These are phyloP conservation scores for Leccinum variicolor DNA, from an alignment of 768 basidiomycete genomes.

Conservation along the genomic window DNA sequence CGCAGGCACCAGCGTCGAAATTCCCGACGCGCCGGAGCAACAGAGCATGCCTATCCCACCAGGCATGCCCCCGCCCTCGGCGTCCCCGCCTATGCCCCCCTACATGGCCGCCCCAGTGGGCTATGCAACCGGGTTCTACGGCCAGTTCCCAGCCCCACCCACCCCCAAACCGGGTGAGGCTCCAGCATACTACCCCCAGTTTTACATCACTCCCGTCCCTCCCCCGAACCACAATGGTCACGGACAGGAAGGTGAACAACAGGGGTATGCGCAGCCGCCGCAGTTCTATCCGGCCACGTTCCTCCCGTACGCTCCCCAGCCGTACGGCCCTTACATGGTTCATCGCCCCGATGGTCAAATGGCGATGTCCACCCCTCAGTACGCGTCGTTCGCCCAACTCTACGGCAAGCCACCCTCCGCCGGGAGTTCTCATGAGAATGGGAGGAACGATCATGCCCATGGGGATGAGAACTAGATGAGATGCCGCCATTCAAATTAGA, in stretches of 20 bases:
- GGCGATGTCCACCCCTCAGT: slow-evolving; percentile 33
- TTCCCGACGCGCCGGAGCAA: slow-evolving; percentile 41
- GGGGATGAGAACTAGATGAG: slow-evolving; percentile 32
- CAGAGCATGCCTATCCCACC: slow-evolving; percentile 41
- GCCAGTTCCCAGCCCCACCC: slow-evolving; percentile 49
- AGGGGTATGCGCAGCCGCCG: slow-evolving; percentile 37
- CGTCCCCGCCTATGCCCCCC: slow-evolving; percentile 45
- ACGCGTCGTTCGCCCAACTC: slow-evolving; percentile 36
- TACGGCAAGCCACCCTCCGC: slow-evolving; percentile 40
- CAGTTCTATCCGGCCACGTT: slow-evolving; percentile 49
- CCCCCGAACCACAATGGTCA: slow-evolving; percentile 35
- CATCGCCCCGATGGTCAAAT: slow-evolving; percentile 41
- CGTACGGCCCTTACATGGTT: slow-evolving; percentile 49
- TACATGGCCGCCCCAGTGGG: slow-evolving; percentile 51
- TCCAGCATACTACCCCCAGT: slow-evolving; percentile 49
- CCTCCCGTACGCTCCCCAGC: slow-evolving; percentile 44
- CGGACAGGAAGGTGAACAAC: slow-evolving; percentile 41
- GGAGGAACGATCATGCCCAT: slow-evolving; percentile 21
- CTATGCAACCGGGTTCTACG: slow-evolving; percentile 53
- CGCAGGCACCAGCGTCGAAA: slow-evolving; percentile 54
- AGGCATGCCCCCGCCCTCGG: slow-evolving; percentile 39
- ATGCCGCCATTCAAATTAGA: slow-evolving; percentile 10
- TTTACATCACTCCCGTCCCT: slow-evolving; percentile 46
- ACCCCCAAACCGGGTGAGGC: slow-evolving; percentile 50
- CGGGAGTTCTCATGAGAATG: slow-evolving; percentile 29